Percentiles rank a stretch among this genome's conserved stretches.
Evolutionary conservation across 2,329 filamentous ascomycete species (phyloP).

Genomic region (Cladophialophora yegresii): DNA sequence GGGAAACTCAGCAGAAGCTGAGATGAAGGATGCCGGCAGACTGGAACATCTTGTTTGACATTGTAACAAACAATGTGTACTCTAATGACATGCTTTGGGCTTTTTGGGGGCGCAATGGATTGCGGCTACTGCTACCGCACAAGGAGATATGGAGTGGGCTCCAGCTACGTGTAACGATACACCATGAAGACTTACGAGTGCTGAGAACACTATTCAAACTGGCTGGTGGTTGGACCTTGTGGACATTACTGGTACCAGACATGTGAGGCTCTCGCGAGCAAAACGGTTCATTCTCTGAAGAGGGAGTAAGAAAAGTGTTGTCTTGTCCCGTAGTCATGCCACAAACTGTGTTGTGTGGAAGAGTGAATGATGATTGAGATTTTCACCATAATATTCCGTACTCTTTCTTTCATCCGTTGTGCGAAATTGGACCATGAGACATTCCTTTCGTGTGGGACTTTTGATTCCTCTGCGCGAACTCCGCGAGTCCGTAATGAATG

Average conservation of each 20-base stretch:
- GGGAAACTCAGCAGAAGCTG: constrained; percentile 47
- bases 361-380: neutral
- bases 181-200: constrained; percentile 23
- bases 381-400: neutral
- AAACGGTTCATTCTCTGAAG: constrained; percentile 8
- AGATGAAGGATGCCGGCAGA: constrained; percentile 17
- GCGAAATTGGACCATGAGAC: neutral
- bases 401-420: neutral
- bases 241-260: constrained; percentile 20
- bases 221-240: constrained; percentile 18
- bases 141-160: constrained; percentile 9
- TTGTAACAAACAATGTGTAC: constrained; percentile 24
- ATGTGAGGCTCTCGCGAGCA: constrained; percentile 30
- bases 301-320: neutral
- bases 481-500: too few species aligned
- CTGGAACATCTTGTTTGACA: constrained; percentile 20
- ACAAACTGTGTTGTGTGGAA: neutral
- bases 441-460: neutral
- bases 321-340: neutral
- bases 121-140: constrained; percentile 35
- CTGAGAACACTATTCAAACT: constrained; percentile 12
- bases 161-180: constrained; percentile 30
- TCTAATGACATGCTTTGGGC: constrained; percentile 20
- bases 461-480: too few species aligned
- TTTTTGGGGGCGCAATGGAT: constrained; percentile 18